phyloP scores from a whole-genome alignment of 1,284 basidiomycete genomes.

The Rhizoctonia solani region DNA sequence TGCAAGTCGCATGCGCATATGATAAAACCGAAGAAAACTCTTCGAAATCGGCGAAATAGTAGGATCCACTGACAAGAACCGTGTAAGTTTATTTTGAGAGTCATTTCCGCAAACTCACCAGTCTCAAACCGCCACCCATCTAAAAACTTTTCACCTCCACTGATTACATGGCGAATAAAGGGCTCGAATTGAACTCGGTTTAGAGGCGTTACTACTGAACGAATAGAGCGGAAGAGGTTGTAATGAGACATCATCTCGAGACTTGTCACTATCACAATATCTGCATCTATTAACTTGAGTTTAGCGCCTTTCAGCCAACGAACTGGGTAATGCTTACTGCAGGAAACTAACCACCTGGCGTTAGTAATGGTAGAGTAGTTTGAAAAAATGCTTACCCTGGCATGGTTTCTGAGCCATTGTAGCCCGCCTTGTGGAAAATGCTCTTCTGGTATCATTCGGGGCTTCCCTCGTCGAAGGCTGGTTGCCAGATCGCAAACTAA shows the following conservation, averaged over 20 bases:
- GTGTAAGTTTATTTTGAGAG: not conserved
- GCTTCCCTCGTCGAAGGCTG: constrained; percentile 15
- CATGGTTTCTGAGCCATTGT: not conserved
- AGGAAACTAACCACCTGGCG: not conserved
- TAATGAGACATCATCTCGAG: not conserved
- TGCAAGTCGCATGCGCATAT: not conserved
- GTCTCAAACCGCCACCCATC: not conserved
- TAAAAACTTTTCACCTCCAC: not conserved
- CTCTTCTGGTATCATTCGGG: constrained; percentile 14
- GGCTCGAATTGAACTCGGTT: not conserved
- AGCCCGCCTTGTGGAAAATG: not conserved
- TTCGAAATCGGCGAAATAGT: not conserved
- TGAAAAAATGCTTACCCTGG: not conserved
- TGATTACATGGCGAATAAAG: not conserved
- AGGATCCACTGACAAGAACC: not conserved
- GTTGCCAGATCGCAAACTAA: not conserved
- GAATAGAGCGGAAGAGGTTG: constrained; percentile 5
- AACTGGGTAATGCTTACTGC: not conserved
- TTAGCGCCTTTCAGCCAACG: not conserved
- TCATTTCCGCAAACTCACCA: not conserved
- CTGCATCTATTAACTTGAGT: not conserved
- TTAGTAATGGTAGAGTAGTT: not conserved
- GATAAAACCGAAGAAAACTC: constrained; percentile 1
- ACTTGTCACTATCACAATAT: not conserved
- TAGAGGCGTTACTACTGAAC: not conserved